These are phyloP conservation scores for Zostera marina DNA, from an alignment of 116 monocot species.

Conservation along the genomic window DNA sequence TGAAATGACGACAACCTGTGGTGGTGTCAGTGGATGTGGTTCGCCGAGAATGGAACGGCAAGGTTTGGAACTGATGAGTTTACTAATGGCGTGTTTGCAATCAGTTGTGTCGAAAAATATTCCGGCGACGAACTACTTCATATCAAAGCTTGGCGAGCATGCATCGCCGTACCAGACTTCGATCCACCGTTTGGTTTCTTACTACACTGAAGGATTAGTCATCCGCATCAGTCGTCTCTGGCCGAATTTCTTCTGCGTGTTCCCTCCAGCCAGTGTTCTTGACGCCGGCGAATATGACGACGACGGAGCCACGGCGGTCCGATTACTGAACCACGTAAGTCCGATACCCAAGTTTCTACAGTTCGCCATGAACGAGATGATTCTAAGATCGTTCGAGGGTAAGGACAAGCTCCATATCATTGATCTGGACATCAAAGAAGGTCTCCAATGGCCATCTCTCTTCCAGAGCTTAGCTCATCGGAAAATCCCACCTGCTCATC, in stretches of 20 bases:
- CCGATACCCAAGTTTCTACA: conserved; percentile 73
- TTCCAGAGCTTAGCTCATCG: conserved; percentile 59
- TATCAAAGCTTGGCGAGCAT: conserved; percentile 44
- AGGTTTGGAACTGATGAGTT: conserved; percentile 44
- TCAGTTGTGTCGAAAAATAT: conserved; percentile 29
- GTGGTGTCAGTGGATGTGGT: neutral
- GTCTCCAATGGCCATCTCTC: conserved; percentile 77
- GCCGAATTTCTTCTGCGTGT: conserved; percentile 47
- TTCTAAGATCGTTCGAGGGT: conserved; percentile 44
- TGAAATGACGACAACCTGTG: neutral
- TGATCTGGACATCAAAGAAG: conserved; percentile 84
- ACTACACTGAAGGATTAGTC: conserved; percentile 61
- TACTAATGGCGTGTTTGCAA: conserved; percentile 50
- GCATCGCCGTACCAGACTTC: conserved; percentile 39
- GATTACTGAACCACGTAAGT: conserved; percentile 44
- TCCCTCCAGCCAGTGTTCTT: conserved; percentile 14
- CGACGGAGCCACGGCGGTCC: conserved; percentile 27
- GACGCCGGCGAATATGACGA: conserved; percentile 20
- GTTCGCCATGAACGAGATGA: conserved; percentile 66
- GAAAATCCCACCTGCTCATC: conserved; percentile 41
- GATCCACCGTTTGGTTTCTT: conserved; percentile 54
- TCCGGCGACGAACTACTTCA: conserved; percentile 29
- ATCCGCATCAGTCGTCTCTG: conserved; percentile 34
- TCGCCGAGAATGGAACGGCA: conserved; percentile 9
- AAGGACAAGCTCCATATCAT: conserved; percentile 73